A percentile compares a stretch with the other conserved stretches of the same genome.
These are phyloP conservation scores for Aspergillus incahuasiensis DNA, from an alignment of 495 filamentous ascomycete species.

Conservation along the genomic window DNA sequence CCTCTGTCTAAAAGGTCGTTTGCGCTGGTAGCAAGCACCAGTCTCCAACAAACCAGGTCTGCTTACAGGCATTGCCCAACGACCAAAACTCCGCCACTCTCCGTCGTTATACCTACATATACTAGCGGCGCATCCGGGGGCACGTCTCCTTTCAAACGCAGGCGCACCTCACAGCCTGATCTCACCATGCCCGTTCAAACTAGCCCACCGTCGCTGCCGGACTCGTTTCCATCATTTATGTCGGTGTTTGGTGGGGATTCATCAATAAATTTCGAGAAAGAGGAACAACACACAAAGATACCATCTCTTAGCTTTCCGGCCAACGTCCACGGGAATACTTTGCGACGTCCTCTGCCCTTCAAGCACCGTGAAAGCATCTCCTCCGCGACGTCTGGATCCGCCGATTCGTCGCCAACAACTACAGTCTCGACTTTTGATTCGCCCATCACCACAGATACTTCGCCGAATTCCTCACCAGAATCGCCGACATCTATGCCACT, in stretches of 20 bases:
- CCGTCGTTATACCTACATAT: slow-evolving; percentile 17
- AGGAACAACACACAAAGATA: slow-evolving; percentile 23
- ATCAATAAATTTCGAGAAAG: slow-evolving; percentile 24
- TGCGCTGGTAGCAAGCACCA: slow-evolving; percentile 45
- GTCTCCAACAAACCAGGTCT: slow-evolving; percentile 13
- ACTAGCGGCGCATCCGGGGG: slow-evolving; percentile 22
- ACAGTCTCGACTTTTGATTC: slow-evolving; percentile 92
- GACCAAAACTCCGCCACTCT: slow-evolving; percentile 1
- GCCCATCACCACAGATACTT: slow-evolving; percentile 80
- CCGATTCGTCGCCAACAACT: slow-evolving; percentile 91
- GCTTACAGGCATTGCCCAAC: slow-evolving; percentile 20
- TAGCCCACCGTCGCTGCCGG: slow-evolving; percentile 44
- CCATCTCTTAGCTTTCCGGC: slow-evolving; percentile 28
- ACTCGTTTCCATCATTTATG: slow-evolving; percentile 70
- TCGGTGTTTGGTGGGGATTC: slow-evolving; percentile 54
- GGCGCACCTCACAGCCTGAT: slow-evolving; percentile 19
- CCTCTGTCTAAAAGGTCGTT: slow-evolving; percentile 34
- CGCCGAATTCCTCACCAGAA: slow-evolving; percentile 88
- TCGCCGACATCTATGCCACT: slow-evolving; percentile 61
- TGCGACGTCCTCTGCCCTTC: slow-evolving; percentile 29
- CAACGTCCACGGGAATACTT: slow-evolving; percentile 31
- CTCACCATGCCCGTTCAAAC: slow-evolving; percentile 45
- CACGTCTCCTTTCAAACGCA: slow-evolving; percentile 27
- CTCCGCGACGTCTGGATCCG: slow-evolving; percentile 76
- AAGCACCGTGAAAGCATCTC: slow-evolving; percentile 50